A percentile compares a stretch with the other conserved stretches of the same genome.
These are phyloP conservation scores for Avicennia marina DNA, from an alignment of 257 asterid species.

Conservation along the genomic window DNA sequence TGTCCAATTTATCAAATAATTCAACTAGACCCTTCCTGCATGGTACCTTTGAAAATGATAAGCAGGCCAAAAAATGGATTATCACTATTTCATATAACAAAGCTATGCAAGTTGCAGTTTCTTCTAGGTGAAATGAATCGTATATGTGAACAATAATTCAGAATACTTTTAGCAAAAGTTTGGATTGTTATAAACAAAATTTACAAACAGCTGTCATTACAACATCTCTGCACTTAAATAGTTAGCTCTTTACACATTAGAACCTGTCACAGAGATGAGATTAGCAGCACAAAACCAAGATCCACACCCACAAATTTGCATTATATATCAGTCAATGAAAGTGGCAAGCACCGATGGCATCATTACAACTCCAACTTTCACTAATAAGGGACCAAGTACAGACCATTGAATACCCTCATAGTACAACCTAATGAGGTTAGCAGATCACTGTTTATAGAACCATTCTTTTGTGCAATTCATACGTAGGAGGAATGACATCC, in stretches of 20 bases:
- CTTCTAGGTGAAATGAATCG: not conserved
- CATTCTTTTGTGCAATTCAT: too few relatives aligned
- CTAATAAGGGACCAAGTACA: slow-evolving; percentile 2
- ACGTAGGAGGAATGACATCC: slow-evolving; percentile 1
- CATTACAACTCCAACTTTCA: too few relatives aligned
- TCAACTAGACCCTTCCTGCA: slow-evolving; percentile 85
- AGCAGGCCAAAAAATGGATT: not conserved
- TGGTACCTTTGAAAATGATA: slow-evolving; percentile 13
- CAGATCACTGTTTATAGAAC: slow-evolving; percentile 3
- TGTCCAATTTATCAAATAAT: slow-evolving; percentile 67
- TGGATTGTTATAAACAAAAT: not conserved
- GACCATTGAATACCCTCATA: not conserved
- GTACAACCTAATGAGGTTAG: too few relatives aligned
- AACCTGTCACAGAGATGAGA: too few relatives aligned
- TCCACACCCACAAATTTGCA: too few relatives aligned
- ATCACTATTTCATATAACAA: not conserved
- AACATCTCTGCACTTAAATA: slow-evolving; percentile 1
- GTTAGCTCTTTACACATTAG: too few relatives aligned
- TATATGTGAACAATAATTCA: not conserved
- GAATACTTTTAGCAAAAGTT: not conserved
- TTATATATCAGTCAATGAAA: too few relatives aligned
- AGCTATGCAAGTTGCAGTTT: too few relatives aligned
- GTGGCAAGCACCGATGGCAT: too few relatives aligned
- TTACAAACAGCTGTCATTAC: not conserved
- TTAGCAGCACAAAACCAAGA: too few relatives aligned